Base-by-base conservation (phyloP, 164 flowering plant species). In the Berberis thunbergii region DNA sequence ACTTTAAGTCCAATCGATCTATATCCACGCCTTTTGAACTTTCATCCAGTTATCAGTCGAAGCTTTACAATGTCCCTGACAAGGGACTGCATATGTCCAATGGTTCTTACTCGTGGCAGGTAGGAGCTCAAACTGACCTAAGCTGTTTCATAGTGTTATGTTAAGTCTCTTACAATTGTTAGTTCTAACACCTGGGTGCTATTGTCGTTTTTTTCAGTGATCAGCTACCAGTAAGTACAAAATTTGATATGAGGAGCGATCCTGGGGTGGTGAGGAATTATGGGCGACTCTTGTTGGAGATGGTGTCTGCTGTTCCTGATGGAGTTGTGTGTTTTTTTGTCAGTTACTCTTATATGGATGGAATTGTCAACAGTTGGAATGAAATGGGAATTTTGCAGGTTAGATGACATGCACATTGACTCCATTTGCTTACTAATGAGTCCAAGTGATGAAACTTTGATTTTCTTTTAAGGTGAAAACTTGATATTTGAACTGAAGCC, bases 61-160 rank as follows among this genome's bases (percentile, higher is more conserved):
- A 95, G 99, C 74, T 94, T 91, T 79, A 81, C 83, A 44, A 95
- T 89, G 99, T 95, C 97, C 70, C 73, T 95, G 76, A 91, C 97
- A 64, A 82, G 99, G 79, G 97, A 95, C 70, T 95, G 99, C 82
- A 91, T 95, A 70, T 95, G 99, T 71, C 99, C 99, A 13, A 95
- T 95, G 99, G 96, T 95, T 77, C 91, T 95, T 50, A 84, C 97
- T 61, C 96, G 97, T 64, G 99, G 99, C 73, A 95, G 99, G 99
- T 95, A 79, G 61, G 53, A 13, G 5, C 12, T 73, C 42, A 54
- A 42, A 41, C 48, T 45, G 1, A 56, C 39, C 8, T 52, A 52
- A 26, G 26, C 26, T 26, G 26, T 26, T 26, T 26, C 26, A 26
- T 26, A 26, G 26, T 26, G 26, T 26, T 26, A 26, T 26, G 26